Evolutionary conservation across 768 basidiomycete species (phyloP), one percentile per base, ranked within the genome.

Genomic region (Russula brevipes): DNA sequence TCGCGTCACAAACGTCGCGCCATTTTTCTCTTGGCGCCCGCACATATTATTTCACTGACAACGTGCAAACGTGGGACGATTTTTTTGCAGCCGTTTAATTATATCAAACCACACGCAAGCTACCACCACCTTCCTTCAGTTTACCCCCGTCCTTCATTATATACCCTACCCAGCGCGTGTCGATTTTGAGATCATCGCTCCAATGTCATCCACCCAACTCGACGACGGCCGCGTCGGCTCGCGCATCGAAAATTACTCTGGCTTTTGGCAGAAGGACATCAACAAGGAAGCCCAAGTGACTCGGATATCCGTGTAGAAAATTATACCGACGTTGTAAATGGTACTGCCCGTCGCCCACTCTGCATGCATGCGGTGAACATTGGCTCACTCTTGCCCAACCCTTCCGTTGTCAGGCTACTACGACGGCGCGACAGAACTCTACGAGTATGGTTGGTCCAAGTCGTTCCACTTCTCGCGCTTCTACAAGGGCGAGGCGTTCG

Each of bases 391-490:
- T 24, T 24, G 24, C 24, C 24, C 24, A 24, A 24, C 24, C 24
- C 24, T 57, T 19, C 35, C 9, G 24, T 12, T 5, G 52, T 4
- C 55, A 92, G 94, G 94, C 47, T 98, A 96, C 78, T 99, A 98
- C 69, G 95, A 99, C 73, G 96, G 93, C 69, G 94, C 92, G 7
- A 98, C 96, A 4, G 86, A 92, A 72, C 79, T 98, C 62, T 97
- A 98, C 77, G 95, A 98, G 74, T 97, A 90, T 70, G 94, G 91
- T 57, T 93, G 94, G 94, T 83, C 83, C 1, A 80, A 86, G 59
- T 93, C 88, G 5, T 97, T 97, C 85, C 95, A 98, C 76, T 97
- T 97, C 75, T 96, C 91, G 60, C 92, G 96, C 39, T 98, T 96
- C 81, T 94, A 89, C 84, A 89, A 88, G 76, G 96, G 95, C 66